Evolutionary conservation across 805 yeast genomes (phyloP), one percentile per base, ranked within the genome.

Genomic region (Yarrowia hollandica): DNA sequence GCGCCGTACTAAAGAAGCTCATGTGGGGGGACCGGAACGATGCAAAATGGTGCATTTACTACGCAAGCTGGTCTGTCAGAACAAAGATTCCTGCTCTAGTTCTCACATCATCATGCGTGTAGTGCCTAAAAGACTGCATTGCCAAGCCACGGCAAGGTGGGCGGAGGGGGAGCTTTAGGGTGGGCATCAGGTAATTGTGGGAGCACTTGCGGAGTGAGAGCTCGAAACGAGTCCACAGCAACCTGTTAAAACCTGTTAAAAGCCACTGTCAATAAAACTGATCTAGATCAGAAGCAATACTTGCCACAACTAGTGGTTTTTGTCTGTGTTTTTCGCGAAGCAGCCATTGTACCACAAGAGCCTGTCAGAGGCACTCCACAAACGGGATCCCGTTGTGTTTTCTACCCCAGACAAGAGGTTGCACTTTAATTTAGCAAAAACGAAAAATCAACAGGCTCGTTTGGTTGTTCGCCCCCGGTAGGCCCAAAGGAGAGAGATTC

Each of bases 71-170:
- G 26, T 4, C 14, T 4, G 8, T 19, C 11, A 15, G 21, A 39
- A 39, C 44, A 39, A 39, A 22, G 44, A n/a, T 39, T 28, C 30
- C 16, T 21, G 14, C n/a, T n/a, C 11, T 5, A 5, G 42, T 14
- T 21, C 30, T 10, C 30, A 9, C 44, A 39, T 39, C 44, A 39
- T 39, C 30, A 23, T 30, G 44, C 44, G 44, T 39, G 8, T 5
- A 16, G 33, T 41, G n/a, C 28, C 48, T 41, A 18, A 39, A 39
- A 39, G 30, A 15, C 28, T 28, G 50, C 50, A 26, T 28, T 42
- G 34, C 50, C 48, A 41, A 41, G 48, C 34, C 15, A 6, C 25
- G 23, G 33, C 16, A 44, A 18, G 52, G 52, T 44, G 52, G 52
- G 52, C 52, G 26, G 52, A 44, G 35, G 52, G 35, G 52, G 18